phyloP scores from a whole-genome alignment of 2,329 filamentous ascomycete species.

The Parastagonospora avenae region DNA sequence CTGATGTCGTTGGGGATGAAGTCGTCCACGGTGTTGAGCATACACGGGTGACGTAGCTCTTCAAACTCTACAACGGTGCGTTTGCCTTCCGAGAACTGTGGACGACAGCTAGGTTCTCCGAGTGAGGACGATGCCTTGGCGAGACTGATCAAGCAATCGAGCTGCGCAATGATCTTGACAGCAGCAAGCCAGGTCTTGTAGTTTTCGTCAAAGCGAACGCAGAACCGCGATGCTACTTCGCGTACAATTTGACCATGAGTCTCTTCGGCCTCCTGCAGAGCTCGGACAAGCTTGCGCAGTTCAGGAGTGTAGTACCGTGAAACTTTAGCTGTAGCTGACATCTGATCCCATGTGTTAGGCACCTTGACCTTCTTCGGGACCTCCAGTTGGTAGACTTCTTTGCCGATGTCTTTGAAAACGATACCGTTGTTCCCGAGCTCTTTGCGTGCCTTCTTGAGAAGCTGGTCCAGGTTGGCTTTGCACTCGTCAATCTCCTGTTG shows the following conservation, averaged over 20 bases:
- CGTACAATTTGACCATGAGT: constrained; percentile 90
- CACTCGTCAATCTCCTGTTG: constrained; percentile 77
- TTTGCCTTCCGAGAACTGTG: constrained; percentile 82
- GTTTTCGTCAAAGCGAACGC: constrained; percentile 83
- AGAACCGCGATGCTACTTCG: constrained; percentile 83
- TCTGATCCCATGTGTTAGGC: constrained; percentile 88
- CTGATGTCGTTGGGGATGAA: constrained; percentile 96
- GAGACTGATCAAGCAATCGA: constrained; percentile 93
- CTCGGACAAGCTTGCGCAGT: constrained; percentile 78
- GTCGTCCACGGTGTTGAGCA: constrained; percentile 84
- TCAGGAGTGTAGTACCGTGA: constrained; percentile 94
- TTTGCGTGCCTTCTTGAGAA: constrained; percentile 73
- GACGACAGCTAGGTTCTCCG: constrained; percentile 86
- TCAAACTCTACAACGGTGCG: constrained; percentile 89
- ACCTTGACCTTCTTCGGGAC: constrained; percentile 85
- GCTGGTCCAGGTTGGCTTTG: constrained; percentile 70
- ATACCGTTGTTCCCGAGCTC: constrained; percentile 73
- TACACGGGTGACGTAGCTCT: constrained; percentile 93
- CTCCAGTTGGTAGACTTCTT: constrained; percentile 96
- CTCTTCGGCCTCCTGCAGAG: constrained; percentile 92
- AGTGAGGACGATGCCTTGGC: constrained; percentile 85
- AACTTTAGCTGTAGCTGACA: constrained; percentile 89
- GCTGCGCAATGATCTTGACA: constrained; percentile 86
- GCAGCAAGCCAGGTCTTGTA: constrained; percentile 85
- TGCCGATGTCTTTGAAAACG: constrained; percentile 74